These are phyloP conservation scores for Peziza echinospora DNA, from an alignment of 495 filamentous ascomycete genomes.

Conservation along the genomic window DNA sequence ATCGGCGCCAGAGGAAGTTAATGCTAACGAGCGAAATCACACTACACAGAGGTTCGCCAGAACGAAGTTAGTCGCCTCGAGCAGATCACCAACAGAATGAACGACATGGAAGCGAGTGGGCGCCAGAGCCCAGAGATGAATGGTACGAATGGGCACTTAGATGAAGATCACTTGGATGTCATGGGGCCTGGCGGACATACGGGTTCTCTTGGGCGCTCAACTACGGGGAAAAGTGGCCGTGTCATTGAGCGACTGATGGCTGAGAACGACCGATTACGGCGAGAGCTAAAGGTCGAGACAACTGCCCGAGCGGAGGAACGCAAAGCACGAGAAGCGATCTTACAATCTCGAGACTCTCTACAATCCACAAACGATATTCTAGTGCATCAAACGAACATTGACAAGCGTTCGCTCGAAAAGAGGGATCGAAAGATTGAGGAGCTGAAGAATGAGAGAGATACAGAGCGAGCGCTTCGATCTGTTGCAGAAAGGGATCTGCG, in stretches of 20 bases:
- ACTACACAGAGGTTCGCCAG: not conserved
- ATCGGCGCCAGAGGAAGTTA: not conserved
- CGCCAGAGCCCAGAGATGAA: not conserved
- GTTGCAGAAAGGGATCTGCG: slow-evolving; percentile 41
- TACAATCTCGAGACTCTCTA: slow-evolving; percentile 49
- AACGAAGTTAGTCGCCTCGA: not conserved
- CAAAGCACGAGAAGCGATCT: slow-evolving; percentile 47
- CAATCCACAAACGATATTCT: slow-evolving; percentile 43
- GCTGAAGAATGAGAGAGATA: slow-evolving; percentile 40
- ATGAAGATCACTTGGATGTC: not conserved
- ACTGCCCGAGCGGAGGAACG: slow-evolving; percentile 51
- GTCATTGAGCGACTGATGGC: slow-evolving; percentile 78
- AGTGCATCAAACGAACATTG: slow-evolving; percentile 45
- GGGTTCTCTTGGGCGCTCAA: slow-evolving; percentile 17
- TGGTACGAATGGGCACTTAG: not conserved
- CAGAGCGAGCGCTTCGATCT: slow-evolving; percentile 40
- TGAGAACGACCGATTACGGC: slow-evolving; percentile 65
- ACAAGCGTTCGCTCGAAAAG: slow-evolving; percentile 46
- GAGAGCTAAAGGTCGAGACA: slow-evolving; percentile 55
- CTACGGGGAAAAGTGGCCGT: slow-evolving; percentile 60
- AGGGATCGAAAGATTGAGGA: slow-evolving; percentile 67
- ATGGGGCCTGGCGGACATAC: not conserved
- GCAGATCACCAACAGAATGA: not conserved
- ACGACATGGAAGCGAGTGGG: not conserved
- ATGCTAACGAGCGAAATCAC: not conserved